Conservation (phyloP, 2,329 filamentous ascomycete genomes). For the Fusarium vanettenii region DNA sequence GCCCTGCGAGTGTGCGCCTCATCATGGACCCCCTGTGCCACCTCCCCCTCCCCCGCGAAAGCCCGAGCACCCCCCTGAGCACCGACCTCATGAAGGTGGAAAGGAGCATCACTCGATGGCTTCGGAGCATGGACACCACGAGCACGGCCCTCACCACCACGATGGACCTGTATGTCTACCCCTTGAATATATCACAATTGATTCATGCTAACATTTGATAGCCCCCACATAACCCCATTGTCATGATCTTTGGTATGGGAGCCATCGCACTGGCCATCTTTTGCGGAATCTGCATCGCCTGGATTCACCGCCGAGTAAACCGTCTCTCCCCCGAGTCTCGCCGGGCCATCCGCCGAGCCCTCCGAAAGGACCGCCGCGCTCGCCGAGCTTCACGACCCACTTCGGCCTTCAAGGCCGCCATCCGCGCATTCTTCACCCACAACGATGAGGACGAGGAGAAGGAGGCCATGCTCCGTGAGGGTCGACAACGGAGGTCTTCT, state of each 20-base stretch:
- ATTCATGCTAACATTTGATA: constrained; percentile 1
- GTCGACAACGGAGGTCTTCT: constrained; percentile 22
- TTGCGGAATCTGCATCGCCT: constrained; percentile 38
- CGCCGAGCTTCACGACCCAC: constrained; percentile 36
- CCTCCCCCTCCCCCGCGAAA: constrained; percentile 32
- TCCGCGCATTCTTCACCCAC: constrained; percentile 47
- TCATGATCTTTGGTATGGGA: constrained; percentile 41
- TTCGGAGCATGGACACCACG: not conserved
- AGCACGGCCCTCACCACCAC: constrained; percentile 22
- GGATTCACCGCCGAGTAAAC: constrained; percentile 37
- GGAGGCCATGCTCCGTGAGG: constrained; percentile 33
- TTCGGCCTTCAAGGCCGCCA: constrained; percentile 43
- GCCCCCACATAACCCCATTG: constrained; percentile 26
- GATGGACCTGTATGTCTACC: constrained; percentile 29
- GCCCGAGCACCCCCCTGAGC: constrained; percentile 17
- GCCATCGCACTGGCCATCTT: constrained; percentile 42
- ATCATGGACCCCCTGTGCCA: constrained; percentile 41
- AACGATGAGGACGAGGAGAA: constrained; percentile 39
- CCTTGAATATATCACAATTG: not conserved
- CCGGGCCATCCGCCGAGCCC: constrained; percentile 39
- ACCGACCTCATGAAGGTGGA: not conserved
- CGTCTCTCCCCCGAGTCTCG: constrained; percentile 32
- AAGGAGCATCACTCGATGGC: constrained; percentile 13
- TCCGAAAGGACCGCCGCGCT: constrained; percentile 43
- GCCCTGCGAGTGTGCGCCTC: constrained; percentile 1